Evolutionary conservation across 108 stramenopile species (phyloP), one percentile per base, ranked within the genome.

Genomic region (Cyclostephanos tholiformis): DNA sequence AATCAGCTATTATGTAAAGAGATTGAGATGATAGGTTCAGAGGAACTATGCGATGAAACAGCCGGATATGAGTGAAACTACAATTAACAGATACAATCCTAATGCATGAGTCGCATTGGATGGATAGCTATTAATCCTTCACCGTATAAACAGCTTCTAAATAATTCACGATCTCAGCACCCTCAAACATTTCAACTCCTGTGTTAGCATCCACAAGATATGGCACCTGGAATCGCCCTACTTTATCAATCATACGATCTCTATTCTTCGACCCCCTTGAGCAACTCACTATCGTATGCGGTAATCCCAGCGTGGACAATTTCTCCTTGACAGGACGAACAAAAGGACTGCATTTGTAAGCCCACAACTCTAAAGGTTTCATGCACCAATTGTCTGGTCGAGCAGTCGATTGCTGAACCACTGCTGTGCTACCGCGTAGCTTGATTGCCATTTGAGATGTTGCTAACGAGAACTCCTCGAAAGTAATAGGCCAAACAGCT

Each of bases 191-290:
- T 51, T 86, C 85, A 16, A 93, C 70, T 9, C 93, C 74, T 13
- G 93, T 95, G 75, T 98, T 98, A 27, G 87, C 89, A 77, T 97
- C 97, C 17, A 87, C 75, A 44, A 98, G 36, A 67, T 74, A 94
- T 6, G 97, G 97, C 14, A 96, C 93, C 64, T 92, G 93, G 49
- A 94, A 95, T 14, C 90, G 78, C 4, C 96, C 96, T 6, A 82
- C 87, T 73, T 80, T 77, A 32, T 90, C 82, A 19, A 93, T 51
- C 79, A 96, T 79, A 50, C 65, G 63, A 58, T 94, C 91, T 57
- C 94, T 82, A 73, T 96, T 95, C 5, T 77, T 79, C 17, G 89
- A 90, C 27, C 96, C 96, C 25, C 96, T 79, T 0, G 92, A 73
- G 76, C 94, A 92, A 43, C 86, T 80, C 0, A 95, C 84, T 55